phyloP scores from a whole-genome alignment of 225 moss, liverwort and hornwort genomes.

The Polytrichum commune region DNA sequence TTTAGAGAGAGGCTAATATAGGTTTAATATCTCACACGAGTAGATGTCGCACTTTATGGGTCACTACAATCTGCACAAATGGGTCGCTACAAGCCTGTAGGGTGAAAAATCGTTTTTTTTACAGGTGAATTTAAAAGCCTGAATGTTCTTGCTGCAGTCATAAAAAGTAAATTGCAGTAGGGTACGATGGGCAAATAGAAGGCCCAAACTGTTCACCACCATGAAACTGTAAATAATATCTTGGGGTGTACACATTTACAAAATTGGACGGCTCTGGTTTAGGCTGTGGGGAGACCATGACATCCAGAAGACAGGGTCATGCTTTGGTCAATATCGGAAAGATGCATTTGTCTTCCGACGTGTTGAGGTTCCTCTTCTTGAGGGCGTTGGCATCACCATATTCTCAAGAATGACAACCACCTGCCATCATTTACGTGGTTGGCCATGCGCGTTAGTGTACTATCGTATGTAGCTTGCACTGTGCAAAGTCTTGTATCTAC shows the following conservation, averaged over 20 bases:
- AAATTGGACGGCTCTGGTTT: conserved; percentile 29
- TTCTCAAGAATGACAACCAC: conserved; percentile 64
- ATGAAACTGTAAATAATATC: conserved; percentile 18
- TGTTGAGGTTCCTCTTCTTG: conserved; percentile 53
- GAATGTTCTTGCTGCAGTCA: conserved; percentile 9
- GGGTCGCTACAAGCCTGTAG: conserved; percentile 17
- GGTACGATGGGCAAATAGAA: conserved; percentile 8
- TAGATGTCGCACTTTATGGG: conserved; percentile 12
- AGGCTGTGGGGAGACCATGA: conserved; percentile 10
- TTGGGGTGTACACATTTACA: conserved; percentile 22
- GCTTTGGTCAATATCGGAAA: conserved; percentile 20
- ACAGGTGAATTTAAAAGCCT: conserved; percentile 19
- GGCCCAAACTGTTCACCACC: conserved; percentile 23
- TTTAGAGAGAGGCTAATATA: conserved; percentile 11
- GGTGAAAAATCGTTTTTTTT: conserved; percentile 32
- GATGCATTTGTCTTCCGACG: conserved; percentile 40
- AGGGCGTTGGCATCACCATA: conserved; percentile 41
- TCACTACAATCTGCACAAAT: conserved; percentile 1
- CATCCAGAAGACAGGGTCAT: conserved; percentile 10
- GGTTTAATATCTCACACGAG: conserved; percentile 28
- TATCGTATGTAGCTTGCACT: no score
- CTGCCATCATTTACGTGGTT: conserved; percentile 25
- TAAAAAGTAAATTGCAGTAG: not conserved
- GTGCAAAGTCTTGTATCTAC: no score
- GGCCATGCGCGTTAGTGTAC: no score